Conservation (phyloP, 1,139 yeast species). For the Arxiozyma heterogenica region DNA sequence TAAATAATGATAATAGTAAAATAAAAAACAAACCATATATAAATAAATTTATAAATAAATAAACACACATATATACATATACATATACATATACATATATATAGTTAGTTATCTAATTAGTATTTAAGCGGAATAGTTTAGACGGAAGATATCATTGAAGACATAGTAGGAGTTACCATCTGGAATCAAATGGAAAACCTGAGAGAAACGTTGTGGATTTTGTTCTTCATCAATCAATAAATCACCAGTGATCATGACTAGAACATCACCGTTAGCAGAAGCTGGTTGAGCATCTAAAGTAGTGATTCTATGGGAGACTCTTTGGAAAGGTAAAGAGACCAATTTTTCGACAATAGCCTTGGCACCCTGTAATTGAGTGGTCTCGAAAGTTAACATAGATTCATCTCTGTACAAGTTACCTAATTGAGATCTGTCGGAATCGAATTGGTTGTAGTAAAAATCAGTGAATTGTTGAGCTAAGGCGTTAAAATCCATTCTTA, state of each 20-base stretch:
- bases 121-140: slow-evolving; percentile 50
- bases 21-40: no score
- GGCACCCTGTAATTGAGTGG: slow-evolving; percentile 90
- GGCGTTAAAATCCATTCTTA: slow-evolving; percentile 59
- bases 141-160: slow-evolving; percentile 92
- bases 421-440: slow-evolving; percentile 82
- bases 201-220: slow-evolving; percentile 92
- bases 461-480: slow-evolving; percentile 70
- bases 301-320: slow-evolving; percentile 85
- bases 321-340: slow-evolving; percentile 76
- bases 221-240: slow-evolving; percentile 83
- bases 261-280: slow-evolving; percentile 83
- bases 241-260: slow-evolving; percentile 97
- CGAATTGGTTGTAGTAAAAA: slow-evolving; percentile 94
- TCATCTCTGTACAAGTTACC: slow-evolving; percentile 93
- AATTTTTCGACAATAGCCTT: slow-evolving; percentile 86
- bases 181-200: slow-evolving; percentile 92
- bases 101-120: background rate
- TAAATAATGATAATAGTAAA: background rate
- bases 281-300: slow-evolving; percentile 98
- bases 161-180: slow-evolving; percentile 88
- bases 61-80: background rate
- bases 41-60: no score
- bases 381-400: slow-evolving; percentile 96
- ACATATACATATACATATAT: background rate